Evolutionary conservation across 2,329 filamentous ascomycete species (phyloP), one percentile per base, ranked within the genome.

Genomic region (Diatrype stigma): DNA sequence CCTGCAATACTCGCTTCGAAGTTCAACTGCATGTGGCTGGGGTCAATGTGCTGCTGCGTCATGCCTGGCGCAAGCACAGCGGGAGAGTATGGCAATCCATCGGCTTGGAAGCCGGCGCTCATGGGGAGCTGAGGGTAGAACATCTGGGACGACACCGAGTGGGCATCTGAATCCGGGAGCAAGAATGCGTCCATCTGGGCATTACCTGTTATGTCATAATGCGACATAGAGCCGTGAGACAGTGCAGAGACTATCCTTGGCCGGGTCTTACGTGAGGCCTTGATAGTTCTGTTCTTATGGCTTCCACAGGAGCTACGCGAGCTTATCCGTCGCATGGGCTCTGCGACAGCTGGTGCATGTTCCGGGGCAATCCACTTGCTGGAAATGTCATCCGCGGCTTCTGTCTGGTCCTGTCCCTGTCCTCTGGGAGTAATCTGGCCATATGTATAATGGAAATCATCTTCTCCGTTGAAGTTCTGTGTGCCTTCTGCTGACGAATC

Each of bases 401-500:
- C 74, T 66, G 66, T 62, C 52, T 74, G 72, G 62, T 76, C 72
- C 69, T 76, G 63, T 64, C 63, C 53, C 32, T 54, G 60, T 73
- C 70, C 76, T 73, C 73, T 71, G 62, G 79, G 76, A 51, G 77
- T 80, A 64, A 74, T 75, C 57, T 80, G 77, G 65, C 76, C 77
- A 67, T 78, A 78, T 62, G 73, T 72, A 67, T 76, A 78, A 61
- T 76, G 67, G 67, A 73, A 79, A 51, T 81, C 79, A 71, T 81
- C 80, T 56, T 82, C 78, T 74, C 74, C 76, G 61, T 72, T 73
- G 67, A 81, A 79, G 77, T 78, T 80, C 76, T 82, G 80, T 79
- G 77, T 63, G 64, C 78, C 78, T 77, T 83, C 80, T 73, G 71
- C 71, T 73, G 77, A 70, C 65, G 75, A 65, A 61, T 76, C 79